Base-by-base conservation (phyloP, 352 stramenopile species). In the Pelagophyceae sp. region DNA sequence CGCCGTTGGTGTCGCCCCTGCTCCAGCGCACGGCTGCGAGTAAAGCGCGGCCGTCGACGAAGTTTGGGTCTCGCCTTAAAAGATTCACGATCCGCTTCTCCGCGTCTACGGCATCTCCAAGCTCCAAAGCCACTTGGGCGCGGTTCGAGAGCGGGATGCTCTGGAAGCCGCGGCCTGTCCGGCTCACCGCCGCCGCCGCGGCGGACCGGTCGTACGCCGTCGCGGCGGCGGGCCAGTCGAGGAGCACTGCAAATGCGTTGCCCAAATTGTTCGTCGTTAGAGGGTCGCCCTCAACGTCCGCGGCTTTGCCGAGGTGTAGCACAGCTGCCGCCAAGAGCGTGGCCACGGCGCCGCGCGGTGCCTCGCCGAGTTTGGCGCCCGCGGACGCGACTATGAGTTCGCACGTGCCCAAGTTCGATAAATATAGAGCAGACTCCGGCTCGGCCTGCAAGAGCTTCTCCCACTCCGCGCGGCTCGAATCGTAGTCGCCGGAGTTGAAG, bases 401-500 rank as follows among this genome's bases (percentile, higher is more conserved):
- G 17, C 20, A 3, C 20, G 67, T 74, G 15, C 35, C 67, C 33
- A 15, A 23, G 35, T 58, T 58, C 0, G 5, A 23, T 31, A 17
- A 74, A 31, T 1, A 31, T 2, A 58, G 33, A 17, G 35, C 35
- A 23, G 20, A 33, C 17, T 50, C 38, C n/a, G 67, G 33, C 2
- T 3, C 38, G 35, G 17, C 35, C 2, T 11, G 6, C 23, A 37
- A 33, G 35, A 74, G 67, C 23, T 6, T 31, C 23, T 17, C 27
- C 35, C 33, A 74, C 67, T 29, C 3, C 35, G 2, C 11, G 35
- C 51, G 38, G 15, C 35, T 31, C 67, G 2, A 33, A 3, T 51
- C 67, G 67, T 74, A 74, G 2, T 74, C 27, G 35, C 67, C 67
- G 15, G 1, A 11, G 67, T 50, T 74, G 37, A 74, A 74, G 2